Conservation (phyloP, 192 early-diverging fungal species). For the Coemansia aciculifera region DNA sequence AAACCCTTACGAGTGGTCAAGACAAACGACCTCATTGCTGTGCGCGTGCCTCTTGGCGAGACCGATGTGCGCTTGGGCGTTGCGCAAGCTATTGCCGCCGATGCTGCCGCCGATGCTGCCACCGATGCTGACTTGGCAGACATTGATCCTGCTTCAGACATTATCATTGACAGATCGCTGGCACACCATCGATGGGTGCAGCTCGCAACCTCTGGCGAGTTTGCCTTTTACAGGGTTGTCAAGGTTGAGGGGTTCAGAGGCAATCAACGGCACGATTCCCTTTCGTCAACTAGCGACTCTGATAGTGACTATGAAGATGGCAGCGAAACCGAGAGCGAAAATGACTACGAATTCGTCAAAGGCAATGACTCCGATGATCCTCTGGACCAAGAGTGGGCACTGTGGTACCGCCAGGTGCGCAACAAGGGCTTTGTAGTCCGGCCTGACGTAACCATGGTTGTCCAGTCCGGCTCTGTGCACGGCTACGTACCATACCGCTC, state of each 20-base stretch:
- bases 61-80: constrained; percentile 34
- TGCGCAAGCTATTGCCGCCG: constrained; percentile 23
- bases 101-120: too few species aligned
- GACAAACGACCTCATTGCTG: constrained; percentile 42
- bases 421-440: constrained; percentile 28
- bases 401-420: constrained; percentile 35
- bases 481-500: constrained; percentile 41
- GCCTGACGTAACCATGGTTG: constrained; percentile 43
- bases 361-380: neutral
- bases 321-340: constrained; percentile 12
- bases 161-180: neutral
- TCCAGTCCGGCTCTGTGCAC: constrained; percentile 35
- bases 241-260: constrained; percentile 38
- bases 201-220: constrained; percentile 3
- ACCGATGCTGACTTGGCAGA: constrained; percentile 1
- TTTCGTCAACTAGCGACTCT: constrained; percentile 6
- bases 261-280: neutral
- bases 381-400: constrained; percentile 26
- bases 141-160: constrained; percentile 7
- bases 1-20: constrained; percentile 36
- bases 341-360: neutral
- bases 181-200: neutral
- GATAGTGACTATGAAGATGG: constrained; percentile 21
- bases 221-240: constrained; percentile 47
- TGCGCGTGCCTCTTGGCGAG: constrained; percentile 35